Evolutionary conservation across 202 grass and related monocot genomes (phyloP).

Genomic region (Eragrostis tef): DNA sequence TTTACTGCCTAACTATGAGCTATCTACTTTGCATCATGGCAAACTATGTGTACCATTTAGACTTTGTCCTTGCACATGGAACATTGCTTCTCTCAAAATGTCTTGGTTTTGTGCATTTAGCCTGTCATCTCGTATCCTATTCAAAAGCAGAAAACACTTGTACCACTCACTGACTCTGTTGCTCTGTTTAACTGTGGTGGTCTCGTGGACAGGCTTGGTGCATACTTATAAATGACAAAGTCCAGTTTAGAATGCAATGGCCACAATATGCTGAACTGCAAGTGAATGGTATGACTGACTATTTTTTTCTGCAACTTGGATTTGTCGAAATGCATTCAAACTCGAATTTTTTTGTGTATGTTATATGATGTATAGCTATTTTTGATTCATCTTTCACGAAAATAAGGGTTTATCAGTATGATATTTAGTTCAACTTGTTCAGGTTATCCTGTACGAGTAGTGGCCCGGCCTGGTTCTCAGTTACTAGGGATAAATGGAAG

Average conservation of each 20-base stretch:
- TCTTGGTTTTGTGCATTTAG: too few relatives aligned
- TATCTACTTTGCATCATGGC: constrained; percentile 19
- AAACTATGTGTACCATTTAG: constrained; percentile 27
- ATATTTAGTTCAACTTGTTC: constrained; percentile 45
- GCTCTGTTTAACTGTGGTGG: constrained; percentile 36
- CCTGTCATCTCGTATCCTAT: neutral
- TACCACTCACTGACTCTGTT: constrained; percentile 5
- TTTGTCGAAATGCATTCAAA: constrained; percentile 27
- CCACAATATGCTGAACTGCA: constrained; percentile 84
- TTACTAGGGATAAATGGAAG: constrained; percentile 83
- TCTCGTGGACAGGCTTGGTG: constrained; percentile 77
- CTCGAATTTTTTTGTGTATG: constrained; percentile 18
- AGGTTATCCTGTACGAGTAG: constrained; percentile 80
- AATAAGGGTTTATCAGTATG: constrained; percentile 39
- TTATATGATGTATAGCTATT: constrained; percentile 27
- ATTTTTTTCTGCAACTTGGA: constrained; percentile 35
- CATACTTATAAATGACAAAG: constrained; percentile 96
- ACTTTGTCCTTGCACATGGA: constrained; percentile 10
- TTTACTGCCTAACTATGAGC: constrained; percentile 4
- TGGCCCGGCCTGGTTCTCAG: constrained; percentile 80
- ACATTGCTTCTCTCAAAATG: neutral
- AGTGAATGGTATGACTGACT: constrained; percentile 74
- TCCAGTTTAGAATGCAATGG: constrained; percentile 99
- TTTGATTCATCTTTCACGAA: constrained; percentile 29
- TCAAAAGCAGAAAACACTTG: constrained; percentile 13